A percentile compares a stretch with the other conserved stretches of the same genome.
These are phyloP conservation scores for Artemisia annua DNA, from an alignment of 129 eudicot species.

Conservation along the genomic window DNA sequence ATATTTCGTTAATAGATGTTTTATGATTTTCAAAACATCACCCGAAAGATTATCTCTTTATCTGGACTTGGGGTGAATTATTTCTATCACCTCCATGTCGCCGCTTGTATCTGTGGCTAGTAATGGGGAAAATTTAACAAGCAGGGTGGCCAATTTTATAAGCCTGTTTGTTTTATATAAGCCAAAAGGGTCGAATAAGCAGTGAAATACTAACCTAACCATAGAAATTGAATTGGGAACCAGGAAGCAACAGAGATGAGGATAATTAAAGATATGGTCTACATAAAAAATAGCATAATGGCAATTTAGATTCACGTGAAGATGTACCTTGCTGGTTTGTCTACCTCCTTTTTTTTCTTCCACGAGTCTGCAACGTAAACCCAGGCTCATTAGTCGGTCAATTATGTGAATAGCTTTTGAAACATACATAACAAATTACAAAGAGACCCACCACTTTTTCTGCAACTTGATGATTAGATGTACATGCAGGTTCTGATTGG, in stretches of 20 bases:
- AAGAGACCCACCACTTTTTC: conserved; percentile 25
- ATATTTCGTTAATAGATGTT: not conserved
- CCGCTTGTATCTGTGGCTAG: too few relatives aligned
- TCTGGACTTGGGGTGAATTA: too few relatives aligned
- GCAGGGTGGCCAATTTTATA: too few relatives aligned
- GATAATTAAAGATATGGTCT: not conserved
- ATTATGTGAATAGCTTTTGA: conserved; percentile 1
- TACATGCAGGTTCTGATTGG: conserved; percentile 14
- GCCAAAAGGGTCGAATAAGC: too few relatives aligned
- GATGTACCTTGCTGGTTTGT: not conserved
- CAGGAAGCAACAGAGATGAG: not conserved
- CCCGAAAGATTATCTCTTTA: too few relatives aligned
- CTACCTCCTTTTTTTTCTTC: conserved; percentile 30
- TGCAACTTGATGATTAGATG: conserved; percentile 22
- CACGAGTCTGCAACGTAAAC: conserved; percentile 32
- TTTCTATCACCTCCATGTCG: too few relatives aligned
- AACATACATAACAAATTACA: not conserved
- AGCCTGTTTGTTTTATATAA: too few relatives aligned
- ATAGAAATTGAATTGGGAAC: too few relatives aligned
- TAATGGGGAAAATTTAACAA: too few relatives aligned
- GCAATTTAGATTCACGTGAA: not conserved
- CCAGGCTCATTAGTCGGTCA: not conserved
- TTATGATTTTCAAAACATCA: too few relatives aligned
- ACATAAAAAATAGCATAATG: not conserved
- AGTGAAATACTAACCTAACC: too few relatives aligned